Evolutionary conservation across 768 basidiomycete species (phyloP).

Genomic region (Pleurotus salmoneostramineus): DNA sequence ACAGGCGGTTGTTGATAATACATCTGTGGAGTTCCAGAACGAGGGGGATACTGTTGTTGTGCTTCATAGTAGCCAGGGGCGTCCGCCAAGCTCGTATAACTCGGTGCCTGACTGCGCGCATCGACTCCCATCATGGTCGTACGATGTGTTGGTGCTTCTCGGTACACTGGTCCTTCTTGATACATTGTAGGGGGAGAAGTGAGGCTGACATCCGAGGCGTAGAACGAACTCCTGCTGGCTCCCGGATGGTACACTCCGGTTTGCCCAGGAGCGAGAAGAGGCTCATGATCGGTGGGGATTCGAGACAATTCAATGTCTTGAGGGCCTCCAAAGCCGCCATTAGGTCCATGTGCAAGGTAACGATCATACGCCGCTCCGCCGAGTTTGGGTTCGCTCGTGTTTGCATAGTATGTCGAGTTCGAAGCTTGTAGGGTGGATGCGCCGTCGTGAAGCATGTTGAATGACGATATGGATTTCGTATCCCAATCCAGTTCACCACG

Average conservation of each 20-base stretch:
- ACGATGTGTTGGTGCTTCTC: slow-evolving; percentile 64
- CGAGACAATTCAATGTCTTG: slow-evolving; percentile 50
- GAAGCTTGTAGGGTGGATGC: slow-evolving; percentile 35
- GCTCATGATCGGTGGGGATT: slow-evolving; percentile 42
- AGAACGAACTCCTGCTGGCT: slow-evolving; percentile 28
- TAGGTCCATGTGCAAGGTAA: slow-evolving; percentile 52
- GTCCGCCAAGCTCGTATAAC: slow-evolving; percentile 26
- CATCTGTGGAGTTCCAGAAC: background rate
- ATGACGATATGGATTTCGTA: slow-evolving; percentile 65
- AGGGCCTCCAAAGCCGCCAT: background rate
- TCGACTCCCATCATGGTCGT: slow-evolving; percentile 24
- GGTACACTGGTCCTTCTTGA: slow-evolving; percentile 30
- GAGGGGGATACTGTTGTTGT: slow-evolving; percentile 2
- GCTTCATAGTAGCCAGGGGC: slow-evolving; percentile 26
- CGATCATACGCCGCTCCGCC: slow-evolving; percentile 45
- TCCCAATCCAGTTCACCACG: slow-evolving; percentile 83
- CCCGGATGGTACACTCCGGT: slow-evolving; percentile 28
- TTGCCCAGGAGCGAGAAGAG: slow-evolving; percentile 42
- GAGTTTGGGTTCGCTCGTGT: slow-evolving; percentile 22
- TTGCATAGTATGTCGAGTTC: slow-evolving; percentile 37
- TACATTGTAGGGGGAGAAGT: slow-evolving; percentile 40
- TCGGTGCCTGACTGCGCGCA: slow-evolving; percentile 24
- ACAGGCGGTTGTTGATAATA: background rate
- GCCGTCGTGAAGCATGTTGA: slow-evolving; percentile 45
- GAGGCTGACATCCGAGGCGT: slow-evolving; percentile 25